Conservation (phyloP, 2,329 filamentous ascomycete genomes). For the Aspergillus proliferans region DNA sequence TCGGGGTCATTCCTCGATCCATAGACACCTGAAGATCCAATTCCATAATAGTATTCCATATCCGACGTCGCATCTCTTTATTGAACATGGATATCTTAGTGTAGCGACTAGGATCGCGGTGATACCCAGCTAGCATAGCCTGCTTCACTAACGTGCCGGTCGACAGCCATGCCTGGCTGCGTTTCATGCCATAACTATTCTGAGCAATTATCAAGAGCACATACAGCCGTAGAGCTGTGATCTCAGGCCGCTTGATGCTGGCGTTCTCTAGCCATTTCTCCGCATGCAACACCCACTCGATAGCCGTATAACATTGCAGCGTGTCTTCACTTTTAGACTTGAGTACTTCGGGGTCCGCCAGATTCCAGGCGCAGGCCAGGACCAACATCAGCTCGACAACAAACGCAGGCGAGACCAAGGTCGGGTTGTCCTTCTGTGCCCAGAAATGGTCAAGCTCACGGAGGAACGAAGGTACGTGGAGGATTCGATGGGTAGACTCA, state of each 20-base stretch:
- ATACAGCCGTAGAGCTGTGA: slow-evolving; percentile 46
- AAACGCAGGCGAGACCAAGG: slow-evolving; percentile 24
- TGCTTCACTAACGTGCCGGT: slow-evolving; percentile 47
- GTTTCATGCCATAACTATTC: slow-evolving; percentile 46
- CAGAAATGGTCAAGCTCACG: slow-evolving; percentile 33
- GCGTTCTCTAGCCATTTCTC: slow-evolving; percentile 82
- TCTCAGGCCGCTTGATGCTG: slow-evolving; percentile 49
- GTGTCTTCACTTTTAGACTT: slow-evolving; percentile 21
- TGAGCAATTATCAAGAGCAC: slow-evolving; percentile 48
- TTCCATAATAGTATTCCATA: slow-evolving; percentile 54
- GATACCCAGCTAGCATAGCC: slow-evolving; percentile 50
- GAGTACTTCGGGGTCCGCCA: slow-evolving; percentile 23
- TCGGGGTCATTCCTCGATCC: slow-evolving; percentile 50
- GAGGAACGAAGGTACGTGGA: slow-evolving; percentile 38
- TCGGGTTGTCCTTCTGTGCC: slow-evolving; percentile 20
- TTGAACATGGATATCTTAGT: slow-evolving; percentile 33
- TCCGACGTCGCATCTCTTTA: slow-evolving; percentile 45
- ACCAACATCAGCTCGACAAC: slow-evolving; percentile 33
- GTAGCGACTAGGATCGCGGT: slow-evolving; percentile 35
- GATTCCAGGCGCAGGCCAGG: slow-evolving; percentile 34
- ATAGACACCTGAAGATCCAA: slow-evolving; percentile 52
- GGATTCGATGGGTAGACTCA: slow-evolving; percentile 34
- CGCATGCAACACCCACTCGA: slow-evolving; percentile 80
- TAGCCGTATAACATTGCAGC: slow-evolving; percentile 26
- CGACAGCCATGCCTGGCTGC: slow-evolving; percentile 50